Evolutionary conservation across 257 asterid species (phyloP).

Genomic region (Primulina tabacum): DNA sequence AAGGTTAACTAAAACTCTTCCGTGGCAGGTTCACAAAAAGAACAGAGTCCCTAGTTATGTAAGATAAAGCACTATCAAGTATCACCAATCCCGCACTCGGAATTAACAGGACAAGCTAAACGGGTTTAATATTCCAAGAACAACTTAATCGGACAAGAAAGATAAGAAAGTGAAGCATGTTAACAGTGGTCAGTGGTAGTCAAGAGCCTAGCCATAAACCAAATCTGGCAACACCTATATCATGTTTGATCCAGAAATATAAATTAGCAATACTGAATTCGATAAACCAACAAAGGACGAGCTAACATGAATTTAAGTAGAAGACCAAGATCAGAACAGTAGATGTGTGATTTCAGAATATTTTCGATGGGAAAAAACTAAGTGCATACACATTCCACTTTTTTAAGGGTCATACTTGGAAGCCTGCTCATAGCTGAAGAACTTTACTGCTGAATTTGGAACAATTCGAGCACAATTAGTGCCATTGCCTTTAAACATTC

Average conservation of each 20-base stretch:
- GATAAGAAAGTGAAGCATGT: no score
- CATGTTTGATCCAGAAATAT: background rate
- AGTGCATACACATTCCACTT: slow-evolving; percentile 11
- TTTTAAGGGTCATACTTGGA: slow-evolving; percentile 63
- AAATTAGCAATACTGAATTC: background rate
- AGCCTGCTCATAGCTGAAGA: slow-evolving; percentile 99
- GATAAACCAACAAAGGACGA: background rate
- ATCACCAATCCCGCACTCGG: background rate
- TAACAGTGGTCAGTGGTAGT: no score
- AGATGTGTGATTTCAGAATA: background rate
- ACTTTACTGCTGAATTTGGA: slow-evolving; percentile 97
- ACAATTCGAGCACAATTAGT: slow-evolving; percentile 89
- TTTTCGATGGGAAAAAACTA: background rate
- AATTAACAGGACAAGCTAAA: no score
- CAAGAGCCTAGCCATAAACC: no score
- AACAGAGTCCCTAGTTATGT: slow-evolving; percentile 4
- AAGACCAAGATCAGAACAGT: background rate
- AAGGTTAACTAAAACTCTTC: background rate
- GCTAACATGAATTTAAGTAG: background rate
- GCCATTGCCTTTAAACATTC: slow-evolving; percentile 88
- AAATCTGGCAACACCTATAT: no score
- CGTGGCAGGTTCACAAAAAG: background rate
- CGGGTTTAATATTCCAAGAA: no score
- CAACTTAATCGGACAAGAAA: no score
- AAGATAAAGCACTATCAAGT: background rate